Conservation (phyloP, 2,329 filamentous ascomycete genomes). For the Colletotrichum acutatum region DNA sequence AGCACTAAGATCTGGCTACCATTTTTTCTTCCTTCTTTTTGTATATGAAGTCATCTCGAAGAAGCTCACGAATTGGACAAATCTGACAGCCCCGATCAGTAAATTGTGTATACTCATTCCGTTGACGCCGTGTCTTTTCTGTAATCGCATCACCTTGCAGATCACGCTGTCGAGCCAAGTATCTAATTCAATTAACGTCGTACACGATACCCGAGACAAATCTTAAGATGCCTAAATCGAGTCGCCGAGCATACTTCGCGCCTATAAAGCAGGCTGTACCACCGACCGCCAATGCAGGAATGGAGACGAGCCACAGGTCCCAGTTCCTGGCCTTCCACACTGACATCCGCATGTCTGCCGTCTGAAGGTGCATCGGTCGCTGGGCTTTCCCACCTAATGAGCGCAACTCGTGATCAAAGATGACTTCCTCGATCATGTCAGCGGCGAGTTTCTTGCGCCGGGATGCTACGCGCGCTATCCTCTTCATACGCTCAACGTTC, state of each 20-base stretch:
- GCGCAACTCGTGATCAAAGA: slow-evolving; percentile 49
- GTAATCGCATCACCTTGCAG: neutral
- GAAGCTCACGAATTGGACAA: neutral
- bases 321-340: slow-evolving; percentile 22
- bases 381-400: slow-evolving; percentile 42
- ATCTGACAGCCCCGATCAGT: neutral
- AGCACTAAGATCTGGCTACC: neutral
- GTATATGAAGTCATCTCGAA: neutral
- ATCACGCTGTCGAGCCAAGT: neutral
- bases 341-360: slow-evolving; percentile 53
- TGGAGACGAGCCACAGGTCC: slow-evolving; percentile 10
- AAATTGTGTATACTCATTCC: too few relatives aligned
- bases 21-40: neutral
- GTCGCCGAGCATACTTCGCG: neutral
- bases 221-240: neutral
- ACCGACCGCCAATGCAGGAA: neutral
- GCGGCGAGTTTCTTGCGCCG: slow-evolving; percentile 50
- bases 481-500: slow-evolving; percentile 50
- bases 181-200: neutral
- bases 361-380: slow-evolving; percentile 55
- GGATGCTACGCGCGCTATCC: slow-evolving; percentile 50
- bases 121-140: neutral
- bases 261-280: neutral
- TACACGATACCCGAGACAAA: neutral
- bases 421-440: slow-evolving; percentile 54